phyloP scores from a whole-genome alignment of 176 grass and related monocot species.

The Ensete glaucum region DNA sequence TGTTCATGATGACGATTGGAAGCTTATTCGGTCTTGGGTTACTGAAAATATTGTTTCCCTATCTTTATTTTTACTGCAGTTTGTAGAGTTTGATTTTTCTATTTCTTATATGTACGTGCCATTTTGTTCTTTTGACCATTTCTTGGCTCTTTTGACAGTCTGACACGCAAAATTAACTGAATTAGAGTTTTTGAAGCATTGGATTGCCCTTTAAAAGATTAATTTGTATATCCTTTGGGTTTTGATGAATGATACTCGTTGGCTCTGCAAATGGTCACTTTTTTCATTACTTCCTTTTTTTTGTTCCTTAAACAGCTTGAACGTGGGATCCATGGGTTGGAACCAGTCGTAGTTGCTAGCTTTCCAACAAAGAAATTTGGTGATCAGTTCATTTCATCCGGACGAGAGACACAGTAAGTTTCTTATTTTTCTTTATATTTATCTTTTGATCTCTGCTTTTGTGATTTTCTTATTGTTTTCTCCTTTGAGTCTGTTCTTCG shows the following conservation, averaged over 20 bases:
- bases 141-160: neutral
- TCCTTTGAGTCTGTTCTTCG: neutral
- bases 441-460: neutral
- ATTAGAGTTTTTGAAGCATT: neutral
- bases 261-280: neutral
- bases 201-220: neutral
- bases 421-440: slow-evolving; percentile 6
- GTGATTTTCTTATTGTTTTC: neutral
- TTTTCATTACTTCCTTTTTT: neutral
- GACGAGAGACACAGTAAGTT: slow-evolving; percentile 44
- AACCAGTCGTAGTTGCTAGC: slow-evolving; percentile 40
- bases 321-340: slow-evolving; percentile 45
- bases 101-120: neutral
- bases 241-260: neutral
- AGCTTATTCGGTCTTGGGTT: neutral
- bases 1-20: too few relatives aligned
- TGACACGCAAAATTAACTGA: neutral
- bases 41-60: neutral
- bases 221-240: neutral
- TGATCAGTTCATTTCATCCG: slow-evolving; percentile 19
- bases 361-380: slow-evolving; percentile 60
- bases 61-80: neutral
- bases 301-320: slow-evolving; percentile 28
- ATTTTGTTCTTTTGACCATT: neutral
- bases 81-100: neutral